Percentiles rank a stretch among this genome's conserved stretches.
Conservation (phyloP, 2,329 filamentous ascomycete species). For the Xylaria sp. region DNA sequence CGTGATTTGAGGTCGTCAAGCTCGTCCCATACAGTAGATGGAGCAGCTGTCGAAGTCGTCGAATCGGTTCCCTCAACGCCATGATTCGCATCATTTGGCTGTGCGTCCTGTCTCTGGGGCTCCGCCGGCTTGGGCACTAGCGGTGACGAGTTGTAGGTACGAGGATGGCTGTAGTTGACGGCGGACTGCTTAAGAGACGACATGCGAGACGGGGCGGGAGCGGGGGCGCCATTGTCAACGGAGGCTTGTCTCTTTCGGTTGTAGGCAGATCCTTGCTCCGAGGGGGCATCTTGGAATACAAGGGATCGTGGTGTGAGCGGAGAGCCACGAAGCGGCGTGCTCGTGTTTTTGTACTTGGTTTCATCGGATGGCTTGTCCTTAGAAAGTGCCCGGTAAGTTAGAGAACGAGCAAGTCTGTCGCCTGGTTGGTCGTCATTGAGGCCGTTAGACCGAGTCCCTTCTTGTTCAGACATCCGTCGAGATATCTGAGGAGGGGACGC, state of each 20-base stretch:
- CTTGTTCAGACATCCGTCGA: constrained; percentile 61
- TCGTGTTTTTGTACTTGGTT: constrained; percentile 42
- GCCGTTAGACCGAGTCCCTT: constrained; percentile 46
- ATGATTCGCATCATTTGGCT: constrained; percentile 45
- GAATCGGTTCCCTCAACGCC: constrained; percentile 76
- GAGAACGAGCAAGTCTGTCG: constrained; percentile 45
- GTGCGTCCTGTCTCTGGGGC: constrained; percentile 39
- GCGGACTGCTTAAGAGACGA: constrained; percentile 47
- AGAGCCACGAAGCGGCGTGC: constrained; percentile 44
- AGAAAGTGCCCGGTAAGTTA: constrained; percentile 46
- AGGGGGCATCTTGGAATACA: constrained; percentile 48
- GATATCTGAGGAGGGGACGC: constrained; percentile 54
- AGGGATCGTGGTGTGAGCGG: constrained; percentile 54
- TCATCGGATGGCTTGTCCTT: constrained; percentile 48
- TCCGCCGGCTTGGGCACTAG: constrained; percentile 53
- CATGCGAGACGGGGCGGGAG: constrained; percentile 44
- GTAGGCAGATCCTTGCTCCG: constrained; percentile 32
- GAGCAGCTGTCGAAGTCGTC: constrained; percentile 82
- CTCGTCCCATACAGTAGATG: constrained; percentile 97
- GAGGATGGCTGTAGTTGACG: constrained; percentile 43
- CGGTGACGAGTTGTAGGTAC: constrained; percentile 62
- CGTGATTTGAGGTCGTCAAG: constrained; percentile 92
- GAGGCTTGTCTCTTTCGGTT: constrained; percentile 48
- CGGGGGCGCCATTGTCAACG: constrained; percentile 48
- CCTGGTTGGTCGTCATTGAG: constrained; percentile 46